Base-by-base conservation (phyloP, 2,329 filamentous ascomycete genomes). In the Arthroderma sp. region DNA sequence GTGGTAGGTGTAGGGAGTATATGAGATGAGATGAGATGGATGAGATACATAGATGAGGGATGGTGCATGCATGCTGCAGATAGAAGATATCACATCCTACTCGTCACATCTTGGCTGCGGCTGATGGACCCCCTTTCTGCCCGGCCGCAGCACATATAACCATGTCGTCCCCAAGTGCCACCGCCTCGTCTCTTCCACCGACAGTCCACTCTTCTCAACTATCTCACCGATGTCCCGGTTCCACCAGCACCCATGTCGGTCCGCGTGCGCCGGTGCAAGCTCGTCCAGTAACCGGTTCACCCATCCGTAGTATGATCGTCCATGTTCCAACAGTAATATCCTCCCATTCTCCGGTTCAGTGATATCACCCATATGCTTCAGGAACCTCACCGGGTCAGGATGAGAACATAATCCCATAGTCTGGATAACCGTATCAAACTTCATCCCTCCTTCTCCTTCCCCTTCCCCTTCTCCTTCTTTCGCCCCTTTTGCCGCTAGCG, bases 201-300 rank as follows among this genome's bases (percentile, higher is more conserved):
- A 64, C 50, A 72, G 52, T 29, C 68, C 69, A 52, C 68, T 71
- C 46, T 67, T 57, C 43, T 56, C 52, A n/a, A 72, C 61, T 50
- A 72, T 65, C 44, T 61, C 57, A 31, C 65, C 67, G 39, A 73
- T 70, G 60, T 73, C 69, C 34, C 68, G 61, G 55, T 73, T 73
- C 62, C 66, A 71, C 69, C 70, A 73, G 53, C 70, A 73, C 10
- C 70, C 70, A 57, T 71, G 67, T n/a, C 62, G 58, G 49, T 70
- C 59, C 31, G 70, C 70, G 57, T 72, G 70, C 34, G 62, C 58
- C 4, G 66, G 58, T 2, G 70, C 70, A 45, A 67, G 53, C 41
- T 65, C 66, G 51, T 72, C 69, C 45, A 73, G 53, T 8, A 70
- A 57, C 4, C 55, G 54, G 55, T 73, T 72, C 49, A 72, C 33